Conservation (phyloP, 305 asterid genomes). For the Fraxinus velutina region DNA sequence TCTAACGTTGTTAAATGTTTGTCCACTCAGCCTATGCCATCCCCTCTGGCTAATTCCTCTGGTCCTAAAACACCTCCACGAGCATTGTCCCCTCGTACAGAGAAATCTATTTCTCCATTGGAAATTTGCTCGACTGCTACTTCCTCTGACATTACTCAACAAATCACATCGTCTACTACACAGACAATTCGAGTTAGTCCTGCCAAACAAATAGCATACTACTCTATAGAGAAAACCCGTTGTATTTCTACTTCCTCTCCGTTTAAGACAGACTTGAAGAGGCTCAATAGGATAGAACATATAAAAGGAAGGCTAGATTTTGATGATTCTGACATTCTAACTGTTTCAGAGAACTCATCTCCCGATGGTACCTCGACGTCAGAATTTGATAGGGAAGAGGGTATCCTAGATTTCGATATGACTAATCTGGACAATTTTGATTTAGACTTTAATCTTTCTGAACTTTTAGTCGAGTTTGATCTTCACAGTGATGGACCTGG, state of each 20-base stretch:
- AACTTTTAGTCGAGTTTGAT: conserved; percentile 67
- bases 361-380: conserved; percentile 49
- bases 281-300: conserved; percentile 55
- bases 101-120: conserved; percentile 51
- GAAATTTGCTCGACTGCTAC: conserved; percentile 45
- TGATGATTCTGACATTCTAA: conserved; percentile 49
- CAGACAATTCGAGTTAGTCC: conserved; percentile 81
- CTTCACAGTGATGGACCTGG: conserved; percentile 47
- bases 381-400: conserved; percentile 55
- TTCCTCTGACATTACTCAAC: conserved; percentile 47
- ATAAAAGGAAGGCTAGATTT: conserved; percentile 86
- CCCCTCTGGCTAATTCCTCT: conserved; percentile 54
- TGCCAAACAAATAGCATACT: conserved; percentile 59
- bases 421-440: conserved; percentile 65
- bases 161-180: conserved; percentile 59
- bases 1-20: conserved; percentile 73
- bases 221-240: conserved; percentile 72
- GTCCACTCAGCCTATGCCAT: conserved; percentile 55
- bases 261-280: conserved; percentile 43
- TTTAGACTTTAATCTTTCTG: conserved; percentile 63
- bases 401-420: conserved; percentile 65
- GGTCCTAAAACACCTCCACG: conserved; percentile 81
- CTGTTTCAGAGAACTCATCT: conserved; percentile 40
- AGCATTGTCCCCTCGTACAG: conserved; percentile 60
- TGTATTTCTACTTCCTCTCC: conserved; percentile 69